Evolutionary conservation across 768 basidiomycete genomes (phyloP), one percentile per base, ranked within the genome.

Genomic region (Mycena metata): DNA sequence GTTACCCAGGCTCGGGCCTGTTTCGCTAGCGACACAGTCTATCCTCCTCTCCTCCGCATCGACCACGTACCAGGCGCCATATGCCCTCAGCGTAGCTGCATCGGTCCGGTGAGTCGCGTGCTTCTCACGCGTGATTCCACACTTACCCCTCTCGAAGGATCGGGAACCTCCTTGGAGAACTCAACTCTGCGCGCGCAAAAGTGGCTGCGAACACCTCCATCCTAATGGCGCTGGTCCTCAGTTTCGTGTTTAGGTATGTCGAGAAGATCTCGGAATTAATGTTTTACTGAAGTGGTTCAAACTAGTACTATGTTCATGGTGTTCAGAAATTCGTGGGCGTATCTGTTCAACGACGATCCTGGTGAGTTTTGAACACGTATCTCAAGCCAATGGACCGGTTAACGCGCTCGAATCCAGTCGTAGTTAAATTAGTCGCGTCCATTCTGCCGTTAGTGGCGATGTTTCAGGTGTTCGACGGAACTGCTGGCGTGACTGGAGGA

Each of bases 401-500:
- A 23, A 71, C 19, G 16, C 21, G 21, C 19, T 15, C 36, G 13
- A 19, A 19, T 51, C 10, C 77, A 81, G 90, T 87, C 78, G 86
- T 88, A 4, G 87, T 92, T 16, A 52, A 64, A 2, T 78, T 90
- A 9, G 91, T 94, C 15, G 90, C 93, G 0, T 79, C 83, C 3
- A 90, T 96, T 61, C 76, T 96, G 16, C 93, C 94, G 0, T 82
- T 93, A 10, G 89, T 97, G 6, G 89, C 91, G 10, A 81, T 93
- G 30, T 93, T 91, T 83, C 93, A 98, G 78, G 88, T 97, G 5
- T 92, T 96, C 64, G 97, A 99, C 73, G 94, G 91, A 0, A 83
- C 89, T 13, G 76, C 85, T 3, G 90, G 86, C 0, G 87, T 96
- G 7, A 85, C 89, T 0, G 86, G 85, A 9, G 96, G 96, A 3